Conservation (phyloP, 768 basidiomycete species). For the Mycena filopes region DNA sequence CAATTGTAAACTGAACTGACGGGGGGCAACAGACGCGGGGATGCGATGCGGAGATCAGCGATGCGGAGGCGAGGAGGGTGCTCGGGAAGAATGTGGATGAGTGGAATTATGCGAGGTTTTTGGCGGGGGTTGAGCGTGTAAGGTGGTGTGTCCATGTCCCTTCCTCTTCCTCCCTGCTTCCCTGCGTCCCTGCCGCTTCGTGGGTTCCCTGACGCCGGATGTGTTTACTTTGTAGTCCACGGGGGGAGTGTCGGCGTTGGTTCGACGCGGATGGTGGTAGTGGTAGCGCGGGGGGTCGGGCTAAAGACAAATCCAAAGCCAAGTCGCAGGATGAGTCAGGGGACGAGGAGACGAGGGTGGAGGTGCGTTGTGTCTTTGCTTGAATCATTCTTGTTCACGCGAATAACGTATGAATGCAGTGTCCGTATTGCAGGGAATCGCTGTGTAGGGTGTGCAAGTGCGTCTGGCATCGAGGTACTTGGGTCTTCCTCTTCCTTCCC, state of each 20-base stretch:
- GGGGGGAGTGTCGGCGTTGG: too few species aligned
- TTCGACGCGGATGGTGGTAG: too few species aligned
- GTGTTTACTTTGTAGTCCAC: too few species aligned
- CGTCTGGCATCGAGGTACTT: conserved; percentile 33
- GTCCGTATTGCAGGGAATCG: conserved; percentile 28
- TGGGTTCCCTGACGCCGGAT: too few species aligned
- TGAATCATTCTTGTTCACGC: background rate
- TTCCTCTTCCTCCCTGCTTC: background rate
- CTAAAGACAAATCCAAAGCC: too few species aligned
- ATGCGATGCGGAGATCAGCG: conserved; percentile 28
- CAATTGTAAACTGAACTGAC: too few species aligned
- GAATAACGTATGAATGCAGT: conserved; percentile 18
- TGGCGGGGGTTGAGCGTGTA: conserved; percentile 22
- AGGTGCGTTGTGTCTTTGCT: background rate
- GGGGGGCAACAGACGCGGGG: too few species aligned
- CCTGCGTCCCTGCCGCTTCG: too few species aligned
- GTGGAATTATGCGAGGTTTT: conserved; percentile 33
- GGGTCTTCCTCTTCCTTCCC: background rate
- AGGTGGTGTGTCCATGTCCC: conserved; percentile 24
- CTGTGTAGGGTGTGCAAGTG: conserved; percentile 31
- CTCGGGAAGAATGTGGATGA: conserved; percentile 37
- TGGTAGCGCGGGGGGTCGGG: too few species aligned
- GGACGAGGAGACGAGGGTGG: conserved; percentile 10
- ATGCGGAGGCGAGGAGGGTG: conserved; percentile 29
- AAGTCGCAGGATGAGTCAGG: too few species aligned